Conservation (phyloP, 139 green algal species). For the Deuterostichococcus epilithicus region DNA sequence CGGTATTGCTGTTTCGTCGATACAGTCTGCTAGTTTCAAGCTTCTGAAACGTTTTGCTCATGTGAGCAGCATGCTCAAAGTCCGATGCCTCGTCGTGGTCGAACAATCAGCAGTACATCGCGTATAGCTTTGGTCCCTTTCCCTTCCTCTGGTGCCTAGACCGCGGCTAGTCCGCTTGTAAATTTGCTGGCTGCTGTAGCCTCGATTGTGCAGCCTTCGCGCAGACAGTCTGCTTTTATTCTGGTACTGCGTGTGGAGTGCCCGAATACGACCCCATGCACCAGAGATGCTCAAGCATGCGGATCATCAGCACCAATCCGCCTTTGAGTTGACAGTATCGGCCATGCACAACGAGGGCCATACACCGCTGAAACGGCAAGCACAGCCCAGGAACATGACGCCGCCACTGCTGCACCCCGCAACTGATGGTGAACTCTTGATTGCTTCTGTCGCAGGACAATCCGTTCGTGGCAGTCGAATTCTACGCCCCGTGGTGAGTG, state of each 20-base stretch:
- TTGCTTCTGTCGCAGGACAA: not conserved
- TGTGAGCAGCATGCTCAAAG: not conserved
- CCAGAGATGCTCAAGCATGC: too few species aligned
- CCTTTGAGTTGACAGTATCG: too few species aligned
- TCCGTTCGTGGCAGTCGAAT: conserved; percentile 20
- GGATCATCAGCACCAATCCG: too few species aligned
- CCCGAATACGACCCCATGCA: too few species aligned
- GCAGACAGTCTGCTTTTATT: too few species aligned
- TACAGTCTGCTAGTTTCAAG: conserved; percentile 9
- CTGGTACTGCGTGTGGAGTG: too few species aligned
- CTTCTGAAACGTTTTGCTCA: not conserved
- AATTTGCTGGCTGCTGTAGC: conserved; percentile 15
- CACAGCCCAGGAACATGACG: too few species aligned
- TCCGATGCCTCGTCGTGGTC: conserved; percentile 1
- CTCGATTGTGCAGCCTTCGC: too few species aligned
- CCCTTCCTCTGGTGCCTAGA: not conserved
- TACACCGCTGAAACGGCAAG: not conserved
- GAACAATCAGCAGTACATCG: conserved; percentile 6
- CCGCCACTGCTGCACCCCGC: too few species aligned
- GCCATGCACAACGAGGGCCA: too few species aligned
- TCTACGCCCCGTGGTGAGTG: conserved; percentile 25
- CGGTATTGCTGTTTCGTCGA: not conserved
- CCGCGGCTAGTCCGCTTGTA: not conserved
- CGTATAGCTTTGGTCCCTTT: not conserved
- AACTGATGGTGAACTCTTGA: not conserved